Evolutionary conservation across 1,284 basidiomycete genomes (phyloP).

Genomic region (Ganoderma sinense): DNA sequence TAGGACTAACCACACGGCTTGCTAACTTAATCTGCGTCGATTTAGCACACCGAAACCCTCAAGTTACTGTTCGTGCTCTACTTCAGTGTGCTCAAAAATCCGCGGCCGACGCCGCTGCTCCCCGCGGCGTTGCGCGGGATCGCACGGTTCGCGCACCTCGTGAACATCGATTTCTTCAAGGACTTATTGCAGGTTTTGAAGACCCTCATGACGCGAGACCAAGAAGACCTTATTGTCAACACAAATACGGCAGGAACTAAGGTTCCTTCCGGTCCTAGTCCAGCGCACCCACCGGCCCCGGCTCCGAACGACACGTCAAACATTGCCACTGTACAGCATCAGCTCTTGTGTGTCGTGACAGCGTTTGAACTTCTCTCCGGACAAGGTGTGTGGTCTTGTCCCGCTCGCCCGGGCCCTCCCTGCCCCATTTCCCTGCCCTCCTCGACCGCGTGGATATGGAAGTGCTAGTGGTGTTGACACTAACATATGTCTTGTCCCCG

Average conservation of each 20-base stretch:
- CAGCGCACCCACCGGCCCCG: constrained; percentile 23
- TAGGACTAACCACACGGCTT: constrained; percentile 18
- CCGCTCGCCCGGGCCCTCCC: constrained; percentile 2
- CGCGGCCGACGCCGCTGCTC: constrained; percentile 83
- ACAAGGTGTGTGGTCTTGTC: constrained; percentile 70
- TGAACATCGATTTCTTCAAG: constrained; percentile 99
- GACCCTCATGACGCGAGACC: constrained; percentile 69
- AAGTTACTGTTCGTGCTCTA: constrained; percentile 98
- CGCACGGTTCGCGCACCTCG: constrained; percentile 92
- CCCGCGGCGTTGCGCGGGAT: constrained; percentile 93
- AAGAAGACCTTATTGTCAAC: constrained; percentile 29
- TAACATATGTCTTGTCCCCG: neutral
- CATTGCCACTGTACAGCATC: constrained; percentile 57
- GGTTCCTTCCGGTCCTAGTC: neutral
- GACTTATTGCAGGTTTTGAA: constrained; percentile 92
- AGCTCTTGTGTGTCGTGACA: constrained; percentile 90
- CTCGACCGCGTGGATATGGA: neutral
- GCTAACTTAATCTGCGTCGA: constrained; percentile 4
- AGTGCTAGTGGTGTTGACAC: neutral
- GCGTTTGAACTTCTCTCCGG: constrained; percentile 96
- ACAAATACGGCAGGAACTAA: constrained; percentile 38
- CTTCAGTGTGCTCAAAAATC: constrained; percentile 94
- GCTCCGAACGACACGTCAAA: constrained; percentile 46
- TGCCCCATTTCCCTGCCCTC: constrained; percentile 5
- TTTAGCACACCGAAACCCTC: constrained; percentile 95